phyloP scores from a whole-genome alignment of 257 asterid species.

The Plectranthus barbatus region DNA sequence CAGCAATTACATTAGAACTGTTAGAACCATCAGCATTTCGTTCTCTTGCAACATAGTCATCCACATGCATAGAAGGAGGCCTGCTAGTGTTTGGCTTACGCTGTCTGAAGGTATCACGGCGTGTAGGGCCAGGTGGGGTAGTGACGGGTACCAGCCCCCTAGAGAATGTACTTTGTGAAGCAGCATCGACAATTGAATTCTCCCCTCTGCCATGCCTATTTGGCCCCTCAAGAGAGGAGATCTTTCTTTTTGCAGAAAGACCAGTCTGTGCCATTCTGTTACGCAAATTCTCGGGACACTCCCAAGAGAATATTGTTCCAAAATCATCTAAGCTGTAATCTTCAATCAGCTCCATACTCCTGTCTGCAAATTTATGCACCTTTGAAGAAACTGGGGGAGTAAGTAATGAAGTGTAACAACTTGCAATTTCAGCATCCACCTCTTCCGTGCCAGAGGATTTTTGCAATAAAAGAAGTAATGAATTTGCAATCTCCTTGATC shows the following conservation, averaged over 20 bases:
- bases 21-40: constrained; percentile 71
- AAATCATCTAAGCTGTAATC: constrained; percentile 42
- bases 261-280: constrained; percentile 63
- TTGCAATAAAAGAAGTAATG: constrained; percentile 43
- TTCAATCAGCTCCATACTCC: constrained; percentile 43
- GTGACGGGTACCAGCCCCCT: constrained; percentile 55
- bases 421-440: constrained; percentile 33
- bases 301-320: constrained; percentile 73
- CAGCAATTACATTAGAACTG: constrained; percentile 67
- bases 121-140: constrained; percentile 64
- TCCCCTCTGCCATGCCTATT: constrained; percentile 72
- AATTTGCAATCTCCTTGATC: constrained; percentile 49
- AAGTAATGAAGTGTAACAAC: constrained; percentile 24
- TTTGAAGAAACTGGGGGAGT: constrained; percentile 42
- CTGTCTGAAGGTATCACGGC: constrained; percentile 88
- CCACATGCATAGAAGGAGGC: constrained; percentile 99
- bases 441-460: constrained; percentile 36
- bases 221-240: constrained; percentile 64
- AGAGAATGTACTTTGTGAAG: constrained; percentile 52
- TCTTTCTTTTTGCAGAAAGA: constrained; percentile 55
- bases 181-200: constrained; percentile 38
- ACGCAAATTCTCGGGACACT: constrained; percentile 86
- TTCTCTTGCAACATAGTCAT: constrained; percentile 93
- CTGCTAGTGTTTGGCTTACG: constrained; percentile 98
- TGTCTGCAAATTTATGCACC: constrained; percentile 38